Percentiles rank a stretch among this genome's conserved stretches.
These are phyloP conservation scores for Wilcoxina mikolae DNA, from an alignment of 495 filamentous ascomycete species.

Conservation along the genomic window DNA sequence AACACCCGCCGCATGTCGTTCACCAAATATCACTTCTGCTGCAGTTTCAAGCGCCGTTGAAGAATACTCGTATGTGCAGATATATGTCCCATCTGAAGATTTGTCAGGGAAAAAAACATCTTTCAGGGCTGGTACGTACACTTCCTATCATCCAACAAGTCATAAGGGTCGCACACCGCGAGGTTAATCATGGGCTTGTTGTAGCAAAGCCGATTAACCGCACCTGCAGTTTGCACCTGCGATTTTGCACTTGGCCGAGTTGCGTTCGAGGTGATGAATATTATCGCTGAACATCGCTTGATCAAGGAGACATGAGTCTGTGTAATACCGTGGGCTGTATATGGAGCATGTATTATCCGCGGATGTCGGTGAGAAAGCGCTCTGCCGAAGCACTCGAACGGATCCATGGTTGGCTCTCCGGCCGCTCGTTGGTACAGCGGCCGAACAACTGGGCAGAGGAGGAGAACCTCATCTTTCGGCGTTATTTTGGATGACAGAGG, in stretches of 20 bases:
- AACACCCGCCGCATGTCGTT: slow-evolving; percentile 27
- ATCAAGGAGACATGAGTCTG: slow-evolving; percentile 46
- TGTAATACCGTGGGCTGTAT: slow-evolving; percentile 44
- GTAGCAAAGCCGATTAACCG: slow-evolving; percentile 25
- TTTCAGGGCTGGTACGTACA: too few species aligned
- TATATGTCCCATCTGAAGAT: slow-evolving; percentile 27
- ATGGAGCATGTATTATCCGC: slow-evolving; percentile 47
- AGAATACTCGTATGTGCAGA: slow-evolving; percentile 35
- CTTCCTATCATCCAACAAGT: slow-evolving; percentile 27
- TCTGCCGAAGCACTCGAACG: slow-evolving; percentile 46
- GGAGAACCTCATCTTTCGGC: slow-evolving; percentile 37
- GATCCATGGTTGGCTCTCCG: slow-evolving; percentile 33
- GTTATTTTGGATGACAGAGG: slow-evolving; percentile 22
- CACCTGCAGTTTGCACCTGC: slow-evolving; percentile 25
- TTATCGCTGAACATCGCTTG: slow-evolving; percentile 38
- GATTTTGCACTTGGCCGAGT: slow-evolving; percentile 18
- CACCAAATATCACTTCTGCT: slow-evolving; percentile 41
- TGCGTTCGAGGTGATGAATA: slow-evolving; percentile 36
- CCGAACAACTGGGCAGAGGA: slow-evolving; percentile 45
- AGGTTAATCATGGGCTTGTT: slow-evolving; percentile 28
- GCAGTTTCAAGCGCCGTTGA: slow-evolving; percentile 39
- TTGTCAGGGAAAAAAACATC: too few species aligned
- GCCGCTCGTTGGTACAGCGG: slow-evolving; percentile 31
- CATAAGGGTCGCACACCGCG: slow-evolving; percentile 29
- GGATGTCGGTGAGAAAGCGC: slow-evolving; percentile 40